These are phyloP conservation scores for Blastobotrys apis DNA, from an alignment of 1,139 yeast species.

Conservation along the genomic window DNA sequence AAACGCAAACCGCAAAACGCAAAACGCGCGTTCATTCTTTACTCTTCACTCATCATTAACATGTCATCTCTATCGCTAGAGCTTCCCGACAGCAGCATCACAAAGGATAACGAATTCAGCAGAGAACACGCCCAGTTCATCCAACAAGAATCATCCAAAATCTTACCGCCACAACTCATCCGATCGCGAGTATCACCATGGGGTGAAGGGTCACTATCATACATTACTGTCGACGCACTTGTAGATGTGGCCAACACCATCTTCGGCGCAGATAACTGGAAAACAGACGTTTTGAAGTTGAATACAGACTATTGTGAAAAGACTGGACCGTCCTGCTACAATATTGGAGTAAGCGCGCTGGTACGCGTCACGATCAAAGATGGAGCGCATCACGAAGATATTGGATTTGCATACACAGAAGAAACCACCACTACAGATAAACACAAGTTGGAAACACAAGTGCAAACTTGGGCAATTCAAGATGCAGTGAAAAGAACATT, in stretches of 20 bases:
- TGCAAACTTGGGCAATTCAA: neutral
- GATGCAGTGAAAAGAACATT: constrained; percentile 73
- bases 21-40: no score
- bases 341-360: constrained; percentile 57
- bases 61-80: no score
- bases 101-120: neutral
- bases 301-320: constrained; percentile 34
- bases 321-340: constrained; percentile 40
- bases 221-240: neutral
- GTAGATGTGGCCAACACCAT: constrained; percentile 51
- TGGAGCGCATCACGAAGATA: constrained; percentile 72
- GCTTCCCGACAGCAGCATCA: neutral
- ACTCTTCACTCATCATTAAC: no score
- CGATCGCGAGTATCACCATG: neutral
- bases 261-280: constrained; percentile 69
- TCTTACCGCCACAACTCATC: constrained; percentile 3
- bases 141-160: constrained; percentile 1
- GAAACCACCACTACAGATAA: constrained; percentile 69
- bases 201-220: neutral
- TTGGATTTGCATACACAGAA: constrained; percentile 45
- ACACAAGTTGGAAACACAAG: no score
- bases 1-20: no score
- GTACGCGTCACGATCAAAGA: constrained; percentile 67
- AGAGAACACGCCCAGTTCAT: neutral
- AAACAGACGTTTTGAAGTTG: constrained; percentile 42